Evolutionary conservation across 805 yeast genomes (phyloP).

Genomic region (Ogataea zsoltii): DNA sequence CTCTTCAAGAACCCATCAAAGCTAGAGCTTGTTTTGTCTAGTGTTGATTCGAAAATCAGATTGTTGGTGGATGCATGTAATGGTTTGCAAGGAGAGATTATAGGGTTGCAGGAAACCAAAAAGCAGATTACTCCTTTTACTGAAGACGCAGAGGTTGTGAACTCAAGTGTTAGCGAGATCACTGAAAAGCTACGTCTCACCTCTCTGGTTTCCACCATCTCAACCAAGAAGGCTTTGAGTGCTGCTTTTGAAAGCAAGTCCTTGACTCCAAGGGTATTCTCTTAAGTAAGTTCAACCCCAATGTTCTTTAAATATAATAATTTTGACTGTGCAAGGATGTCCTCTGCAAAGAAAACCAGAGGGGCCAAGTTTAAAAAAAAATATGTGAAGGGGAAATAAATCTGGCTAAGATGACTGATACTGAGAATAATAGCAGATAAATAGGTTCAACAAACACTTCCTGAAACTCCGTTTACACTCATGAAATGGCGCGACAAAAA

Average conservation of each 20-base stretch:
- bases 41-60: constrained; percentile 28
- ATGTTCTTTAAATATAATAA: no score
- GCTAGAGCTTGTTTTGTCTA: constrained; percentile 30
- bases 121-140: neutral
- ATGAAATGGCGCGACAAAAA: constrained; percentile 23
- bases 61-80: constrained; percentile 17
- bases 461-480: neutral
- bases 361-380: no score
- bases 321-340: constrained; percentile 4
- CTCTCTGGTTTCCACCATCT: constrained; percentile 11
- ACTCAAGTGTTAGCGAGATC: neutral
- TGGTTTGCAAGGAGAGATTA: constrained; percentile 20
- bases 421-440: neutral
- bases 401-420: neutral
- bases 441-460: no score
- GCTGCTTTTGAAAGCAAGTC: constrained; percentile 6
- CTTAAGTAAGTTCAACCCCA: no score
- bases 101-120: constrained; percentile 1
- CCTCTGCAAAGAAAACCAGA: neutral
- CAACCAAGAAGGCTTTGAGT: constrained; percentile 16
- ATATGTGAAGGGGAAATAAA: no score
- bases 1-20: constrained; percentile 28
- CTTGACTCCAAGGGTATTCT: neutral
- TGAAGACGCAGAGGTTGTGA: neutral
- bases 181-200: constrained; percentile 15